A percentile compares a stretch with the other conserved stretches of the same genome.
Evolutionary conservation across 371 early-diverging fungal genomes (phyloP).

Genomic region (Dichotomocladium elegans): DNA sequence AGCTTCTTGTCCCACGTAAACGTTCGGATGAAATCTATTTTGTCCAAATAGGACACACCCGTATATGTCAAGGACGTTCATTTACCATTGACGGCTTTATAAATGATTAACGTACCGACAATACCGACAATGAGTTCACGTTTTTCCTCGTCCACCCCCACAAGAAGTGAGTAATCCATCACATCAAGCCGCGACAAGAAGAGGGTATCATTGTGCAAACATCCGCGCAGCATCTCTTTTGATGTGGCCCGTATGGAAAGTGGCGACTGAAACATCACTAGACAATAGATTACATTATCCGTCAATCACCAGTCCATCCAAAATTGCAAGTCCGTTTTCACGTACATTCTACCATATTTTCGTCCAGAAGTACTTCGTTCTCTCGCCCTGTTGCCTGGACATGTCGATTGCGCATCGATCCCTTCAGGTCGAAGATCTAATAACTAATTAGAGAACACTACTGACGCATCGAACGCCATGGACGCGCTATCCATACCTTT

Average conservation of each 20-base stretch:
- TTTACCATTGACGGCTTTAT: no score
- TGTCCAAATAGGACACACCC: neutral
- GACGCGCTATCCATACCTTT: constrained; percentile 30
- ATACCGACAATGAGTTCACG: constrained; percentile 94
- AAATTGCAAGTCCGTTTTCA: neutral
- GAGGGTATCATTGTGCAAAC: constrained; percentile 90
- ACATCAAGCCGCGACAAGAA: constrained; percentile 87
- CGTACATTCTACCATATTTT: constrained; percentile 86
- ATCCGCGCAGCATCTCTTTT: constrained; percentile 78
- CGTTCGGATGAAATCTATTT: constrained; percentile 87
- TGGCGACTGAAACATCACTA: constrained; percentile 81
- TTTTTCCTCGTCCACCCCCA: constrained; percentile 84
- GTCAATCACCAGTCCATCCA: neutral
- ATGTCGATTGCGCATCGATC: constrained; percentile 93
- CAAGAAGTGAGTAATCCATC: constrained; percentile 96
- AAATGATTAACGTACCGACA: constrained; percentile 61
- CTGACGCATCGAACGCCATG: no score
- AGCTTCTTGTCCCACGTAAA: constrained; percentile 97
- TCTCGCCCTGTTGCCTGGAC: constrained; percentile 85
- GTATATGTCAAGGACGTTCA: neutral
- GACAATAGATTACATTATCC: neutral
- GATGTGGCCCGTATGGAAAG: constrained; percentile 90
- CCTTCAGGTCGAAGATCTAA: constrained; percentile 93
- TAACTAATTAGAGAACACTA: neutral
- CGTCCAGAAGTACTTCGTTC: constrained; percentile 90